Percentiles rank a stretch among this genome's conserved stretches.
These are phyloP conservation scores for Pseudozyma pruni DNA, from an alignment of 1,284 basidiomycete genomes.

Conservation along the genomic window DNA sequence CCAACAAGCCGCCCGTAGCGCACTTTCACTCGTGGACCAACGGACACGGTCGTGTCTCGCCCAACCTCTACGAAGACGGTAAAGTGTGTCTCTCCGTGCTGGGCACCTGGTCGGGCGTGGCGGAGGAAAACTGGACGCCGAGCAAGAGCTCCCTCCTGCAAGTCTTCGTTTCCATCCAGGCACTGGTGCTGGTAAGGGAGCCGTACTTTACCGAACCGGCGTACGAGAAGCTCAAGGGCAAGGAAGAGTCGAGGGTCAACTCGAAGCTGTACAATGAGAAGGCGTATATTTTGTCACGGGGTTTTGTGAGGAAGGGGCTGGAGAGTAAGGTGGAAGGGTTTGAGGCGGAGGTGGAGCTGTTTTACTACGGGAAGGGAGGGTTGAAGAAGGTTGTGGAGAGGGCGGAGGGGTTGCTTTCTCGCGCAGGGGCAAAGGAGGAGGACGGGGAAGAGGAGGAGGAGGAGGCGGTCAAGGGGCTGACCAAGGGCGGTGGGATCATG, in stretches of 20 bases:
- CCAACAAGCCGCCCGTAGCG: conserved; percentile 84
- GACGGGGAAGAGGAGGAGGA: background rate
- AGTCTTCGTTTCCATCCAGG: conserved; percentile 91
- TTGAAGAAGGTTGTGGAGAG: conserved; percentile 29
- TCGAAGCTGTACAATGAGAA: conserved; percentile 82
- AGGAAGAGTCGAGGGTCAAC: conserved; percentile 86
- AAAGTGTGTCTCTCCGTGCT: conserved; percentile 92
- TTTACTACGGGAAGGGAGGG: conserved; percentile 72
- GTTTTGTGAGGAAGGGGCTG: conserved; percentile 85
- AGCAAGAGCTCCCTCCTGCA: conserved; percentile 82
- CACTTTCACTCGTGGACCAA: conserved; percentile 94
- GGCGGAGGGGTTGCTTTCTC: conserved; percentile 6
- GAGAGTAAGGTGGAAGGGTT: conserved; percentile 79
- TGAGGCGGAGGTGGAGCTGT: conserved; percentile 78
- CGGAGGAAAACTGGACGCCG: conserved; percentile 71
- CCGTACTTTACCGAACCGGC: conserved; percentile 72
- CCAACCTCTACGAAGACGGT: conserved; percentile 91
- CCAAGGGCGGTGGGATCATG: conserved; percentile 48
- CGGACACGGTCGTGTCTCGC: conserved; percentile 80
- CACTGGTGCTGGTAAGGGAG: conserved; percentile 88
- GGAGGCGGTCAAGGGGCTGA: conserved; percentile 64
- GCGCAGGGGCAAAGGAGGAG: background rate
- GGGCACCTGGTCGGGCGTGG: conserved; percentile 84
- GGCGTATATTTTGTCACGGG: conserved; percentile 87
- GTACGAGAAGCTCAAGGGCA: conserved; percentile 70